Percentiles rank a stretch among this genome's conserved stretches.
Evolutionary conservation across 116 monocot genomes (phyloP).

Genomic region (Iris pallida): DNA sequence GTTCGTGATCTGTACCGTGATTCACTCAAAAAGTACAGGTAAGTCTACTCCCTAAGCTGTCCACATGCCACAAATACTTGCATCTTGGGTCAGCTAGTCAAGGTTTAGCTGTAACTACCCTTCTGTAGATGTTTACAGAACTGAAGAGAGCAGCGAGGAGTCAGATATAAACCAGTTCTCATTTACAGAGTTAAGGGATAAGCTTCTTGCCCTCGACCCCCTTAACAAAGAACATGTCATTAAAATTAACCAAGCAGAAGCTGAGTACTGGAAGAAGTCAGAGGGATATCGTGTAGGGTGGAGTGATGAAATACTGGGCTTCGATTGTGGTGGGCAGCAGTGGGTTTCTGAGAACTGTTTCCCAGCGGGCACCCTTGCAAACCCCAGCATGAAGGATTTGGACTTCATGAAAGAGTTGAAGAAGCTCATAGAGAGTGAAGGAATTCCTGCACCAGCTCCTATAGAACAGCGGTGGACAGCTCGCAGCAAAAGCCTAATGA

Average conservation of each 20-base stretch:
- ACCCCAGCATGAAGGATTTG: slow-evolving; percentile 85
- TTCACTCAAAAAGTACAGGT: slow-evolving; percentile 73
- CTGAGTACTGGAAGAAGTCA: slow-evolving; percentile 92
- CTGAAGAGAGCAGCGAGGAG: slow-evolving; percentile 38
- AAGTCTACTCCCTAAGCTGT: slow-evolving; percentile 1
- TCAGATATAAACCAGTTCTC: slow-evolving; percentile 66
- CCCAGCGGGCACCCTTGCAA: slow-evolving; percentile 72
- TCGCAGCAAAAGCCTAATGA: slow-evolving; percentile 76
- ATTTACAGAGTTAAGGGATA: slow-evolving; percentile 87
- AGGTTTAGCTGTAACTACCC: background rate
- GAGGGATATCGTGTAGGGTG: slow-evolving; percentile 91
- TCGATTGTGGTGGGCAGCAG: slow-evolving; percentile 99
- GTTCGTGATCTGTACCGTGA: slow-evolving; percentile 64
- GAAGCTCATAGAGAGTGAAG: slow-evolving; percentile 74
- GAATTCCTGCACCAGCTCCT: slow-evolving; percentile 87
- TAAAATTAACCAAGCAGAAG: slow-evolving; percentile 90
- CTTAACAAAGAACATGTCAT: slow-evolving; percentile 86
- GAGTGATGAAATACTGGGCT: slow-evolving; percentile 97
- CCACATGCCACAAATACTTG: background rate
- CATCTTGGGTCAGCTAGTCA: background rate
- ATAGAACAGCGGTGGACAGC: slow-evolving; percentile 99
- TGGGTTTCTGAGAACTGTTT: slow-evolving; percentile 96
- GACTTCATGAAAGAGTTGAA: slow-evolving; percentile 74
- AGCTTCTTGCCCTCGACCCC: slow-evolving; percentile 87
- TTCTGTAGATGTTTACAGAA: slow-evolving; percentile 42